Evolutionary conservation across 768 basidiomycete species (phyloP).

Genomic region (Phlegmacium glaucopus): DNA sequence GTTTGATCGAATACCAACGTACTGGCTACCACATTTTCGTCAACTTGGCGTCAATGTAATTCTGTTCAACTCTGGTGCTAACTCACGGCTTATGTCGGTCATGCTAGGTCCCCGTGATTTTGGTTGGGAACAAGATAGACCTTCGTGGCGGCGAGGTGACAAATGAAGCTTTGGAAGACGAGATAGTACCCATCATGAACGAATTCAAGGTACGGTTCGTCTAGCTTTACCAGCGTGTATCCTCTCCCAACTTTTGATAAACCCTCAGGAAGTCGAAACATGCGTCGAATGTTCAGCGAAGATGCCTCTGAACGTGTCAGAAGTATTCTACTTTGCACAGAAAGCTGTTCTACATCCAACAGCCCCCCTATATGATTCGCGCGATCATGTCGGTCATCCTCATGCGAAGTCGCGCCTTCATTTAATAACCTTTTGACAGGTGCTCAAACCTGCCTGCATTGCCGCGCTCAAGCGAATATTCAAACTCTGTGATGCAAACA

Average conservation of each 20-base stretch:
- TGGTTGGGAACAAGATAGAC: conserved; percentile 99
- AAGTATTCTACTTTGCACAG: conserved; percentile 98
- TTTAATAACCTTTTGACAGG: conserved; percentile 38
- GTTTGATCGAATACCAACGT: conserved; percentile 96
- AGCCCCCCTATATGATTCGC: conserved; percentile 93
- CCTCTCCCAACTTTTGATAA: conserved; percentile 8
- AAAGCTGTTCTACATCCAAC: conserved; percentile 97
- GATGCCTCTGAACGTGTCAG: conserved; percentile 86
- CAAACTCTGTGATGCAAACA: conserved; percentile 92
- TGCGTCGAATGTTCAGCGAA: conserved; percentile 97
- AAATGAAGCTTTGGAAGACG: conserved; percentile 90
- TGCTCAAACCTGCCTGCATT: conserved; percentile 88
- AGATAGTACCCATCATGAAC: conserved; percentile 95
- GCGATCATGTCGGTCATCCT: conserved; percentile 72
- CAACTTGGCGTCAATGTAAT: conserved; percentile 92
- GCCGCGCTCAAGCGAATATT: conserved; percentile 91
- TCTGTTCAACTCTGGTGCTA: not conserved
- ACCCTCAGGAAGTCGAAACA: conserved; percentile 88
- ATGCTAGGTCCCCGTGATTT: conserved; percentile 86
- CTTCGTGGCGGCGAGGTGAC: conserved; percentile 90
- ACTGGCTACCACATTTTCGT: conserved; percentile 95
- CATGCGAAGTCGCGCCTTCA: not conserved
- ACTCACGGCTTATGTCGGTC: not conserved
- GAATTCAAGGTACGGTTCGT: conserved; percentile 82
- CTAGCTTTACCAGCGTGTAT: not conserved